phyloP scores from a whole-genome alignment of 176 grass and related monocot genomes.

The Hordeum marinum region DNA sequence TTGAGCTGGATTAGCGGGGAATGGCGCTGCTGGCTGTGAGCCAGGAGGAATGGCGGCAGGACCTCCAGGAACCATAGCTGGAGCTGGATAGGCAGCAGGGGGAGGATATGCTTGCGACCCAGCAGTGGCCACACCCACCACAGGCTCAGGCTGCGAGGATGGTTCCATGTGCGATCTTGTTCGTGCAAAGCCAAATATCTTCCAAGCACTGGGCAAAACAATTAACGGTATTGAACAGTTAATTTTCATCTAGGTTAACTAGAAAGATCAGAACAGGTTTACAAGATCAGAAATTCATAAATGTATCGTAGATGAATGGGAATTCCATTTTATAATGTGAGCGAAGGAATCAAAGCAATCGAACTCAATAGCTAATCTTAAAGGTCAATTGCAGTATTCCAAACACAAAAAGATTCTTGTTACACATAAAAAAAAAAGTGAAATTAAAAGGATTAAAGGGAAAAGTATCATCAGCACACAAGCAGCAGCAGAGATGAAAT shows the following conservation, averaged over 20 bases:
- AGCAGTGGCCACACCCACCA: conserved; percentile 45
- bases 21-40: conserved; percentile 32
- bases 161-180: conserved; percentile 43
- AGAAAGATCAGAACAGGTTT: conserved; percentile 17
- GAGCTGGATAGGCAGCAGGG: conserved; percentile 11
- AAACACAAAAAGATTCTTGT: conserved; percentile 1
- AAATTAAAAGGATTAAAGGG: background rate
- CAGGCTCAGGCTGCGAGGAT: conserved; percentile 49
- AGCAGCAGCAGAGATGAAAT: background rate
- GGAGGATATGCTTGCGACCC: conserved; percentile 53
- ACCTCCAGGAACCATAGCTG: conserved; percentile 39
- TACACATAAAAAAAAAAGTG: background rate
- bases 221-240: conserved; percentile 10
- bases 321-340: background rate
- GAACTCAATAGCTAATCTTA: background rate
- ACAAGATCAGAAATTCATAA: background rate
- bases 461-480: background rate
- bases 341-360: background rate
- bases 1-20: conserved; percentile 42
- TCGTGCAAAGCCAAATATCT: conserved; percentile 12
- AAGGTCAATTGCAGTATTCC: background rate
- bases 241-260: background rate
- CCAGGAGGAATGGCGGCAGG: conserved; percentile 18
- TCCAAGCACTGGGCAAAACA: background rate
- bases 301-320: background rate